A percentile compares a stretch with the other conserved stretches of the same genome.
Evolutionary conservation across 345 rosid genomes (phyloP).

Genomic region (Lumnitzera littorea): DNA sequence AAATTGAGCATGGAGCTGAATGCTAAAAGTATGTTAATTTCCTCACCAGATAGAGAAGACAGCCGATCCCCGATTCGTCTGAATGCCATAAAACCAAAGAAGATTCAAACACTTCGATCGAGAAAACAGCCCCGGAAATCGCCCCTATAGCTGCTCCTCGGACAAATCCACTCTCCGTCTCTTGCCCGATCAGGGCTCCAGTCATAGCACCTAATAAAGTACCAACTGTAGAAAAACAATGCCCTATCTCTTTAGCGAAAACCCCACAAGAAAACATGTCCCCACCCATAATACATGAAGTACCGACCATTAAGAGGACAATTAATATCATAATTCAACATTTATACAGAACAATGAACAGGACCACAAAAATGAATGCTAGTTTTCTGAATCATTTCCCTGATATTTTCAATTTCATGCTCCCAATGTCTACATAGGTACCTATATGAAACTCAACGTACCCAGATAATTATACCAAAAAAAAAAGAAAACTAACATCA

Average conservation of each 20-base stretch:
- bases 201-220: slow-evolving; percentile 97
- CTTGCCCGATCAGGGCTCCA: slow-evolving; percentile 99
- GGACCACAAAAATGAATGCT: no score
- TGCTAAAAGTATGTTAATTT: no score
- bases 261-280: neutral
- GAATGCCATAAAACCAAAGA: slow-evolving; percentile 95
- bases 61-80: slow-evolving; percentile 82
- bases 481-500: no score
- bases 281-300: neutral
- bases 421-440: no score
- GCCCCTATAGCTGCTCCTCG: slow-evolving; percentile 99
- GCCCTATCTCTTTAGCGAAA: neutral
- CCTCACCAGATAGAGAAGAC: slow-evolving; percentile 92
- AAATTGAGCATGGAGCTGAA: neutral
- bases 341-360: no score
- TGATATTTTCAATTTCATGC: no score
- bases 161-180: slow-evolving; percentile 96
- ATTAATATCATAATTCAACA: no score
- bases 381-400: no score
- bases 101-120: slow-evolving; percentile 96
- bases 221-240: slow-evolving; percentile 54
- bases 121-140: slow-evolving; percentile 98
- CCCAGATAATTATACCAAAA: no score
- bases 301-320: neutral
- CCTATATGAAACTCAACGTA: no score